Evolutionary conservation across 768 basidiomycete genomes (phyloP), one percentile per base, ranked within the genome.

Genomic region (Tylopilus subfusipes): DNA sequence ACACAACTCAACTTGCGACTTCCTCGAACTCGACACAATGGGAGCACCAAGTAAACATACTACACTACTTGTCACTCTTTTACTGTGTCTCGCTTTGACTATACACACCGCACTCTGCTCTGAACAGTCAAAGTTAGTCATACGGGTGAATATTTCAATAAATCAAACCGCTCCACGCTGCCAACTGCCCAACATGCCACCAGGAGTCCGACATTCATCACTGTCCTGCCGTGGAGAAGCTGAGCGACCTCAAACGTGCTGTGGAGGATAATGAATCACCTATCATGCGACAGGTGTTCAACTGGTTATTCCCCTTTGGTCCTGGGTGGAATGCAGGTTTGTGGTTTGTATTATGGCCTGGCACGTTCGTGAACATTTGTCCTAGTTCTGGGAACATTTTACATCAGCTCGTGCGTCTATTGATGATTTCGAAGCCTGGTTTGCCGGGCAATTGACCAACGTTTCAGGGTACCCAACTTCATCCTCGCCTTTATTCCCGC

Each of bases 401-500:
- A 95, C 76, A 95, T 95, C 73, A 93, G 90, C 78, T 95, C 92
- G 93, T 94, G 69, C 66, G 90, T 81, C 56, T 49, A 50, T 56
- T 57, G 52, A 38, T 42, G 54, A 43, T 54, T 55, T 57, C 54
- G 52, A 55, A 60, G 56, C 58, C 52, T 50, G 60, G 51, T 56
- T 54, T 49, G 50, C 68, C 59, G 58, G 58, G 54, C 43, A 29
- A 54, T 47, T 53, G 18, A 50, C 57, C 53, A 59, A 62, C 60
- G 65, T 66, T 55, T 57, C 67, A 94, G 92, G 34, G 83, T 95
- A 53, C 93, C 93, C 46, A 97, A 97, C 74, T 90, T 97, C 63
- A 93, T 97, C 58, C 86, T 97, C 49, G 90, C 90, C 6, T 93
- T 95, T 68, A 95, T 96, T 62, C 93, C 93, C 27, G 88, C 89